Percentiles rank a stretch among this genome's conserved stretches.
phyloP scores from a whole-genome alignment of 2,329 filamentous ascomycete genomes.

The Trichoderma aggressivum region DNA sequence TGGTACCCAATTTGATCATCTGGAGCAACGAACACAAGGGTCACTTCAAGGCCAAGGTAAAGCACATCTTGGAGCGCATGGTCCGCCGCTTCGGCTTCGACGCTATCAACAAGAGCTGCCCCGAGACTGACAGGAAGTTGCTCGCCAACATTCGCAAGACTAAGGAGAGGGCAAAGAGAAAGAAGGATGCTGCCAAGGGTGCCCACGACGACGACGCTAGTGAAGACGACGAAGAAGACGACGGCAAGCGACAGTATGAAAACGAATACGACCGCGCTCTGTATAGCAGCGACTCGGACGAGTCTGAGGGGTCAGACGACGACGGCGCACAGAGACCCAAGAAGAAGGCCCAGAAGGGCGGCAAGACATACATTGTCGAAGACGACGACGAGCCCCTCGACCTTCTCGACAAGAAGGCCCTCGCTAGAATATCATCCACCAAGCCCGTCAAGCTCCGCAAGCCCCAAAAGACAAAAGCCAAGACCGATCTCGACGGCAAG shows the following conservation, averaged over 20 bases:
- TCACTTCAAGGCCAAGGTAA: constrained; percentile 94
- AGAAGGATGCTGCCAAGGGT: constrained; percentile 67
- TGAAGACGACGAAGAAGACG: constrained; percentile 48
- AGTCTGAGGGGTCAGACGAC: constrained; percentile 50
- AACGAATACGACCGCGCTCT: constrained; percentile 96
- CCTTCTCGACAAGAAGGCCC: constrained; percentile 80
- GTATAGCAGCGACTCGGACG: constrained; percentile 73
- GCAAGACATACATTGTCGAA: constrained; percentile 84
- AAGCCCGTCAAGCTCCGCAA: constrained; percentile 67
- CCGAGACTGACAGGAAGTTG: constrained; percentile 83
- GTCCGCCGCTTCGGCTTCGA: constrained; percentile 87
- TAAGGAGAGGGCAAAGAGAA: constrained; percentile 84
- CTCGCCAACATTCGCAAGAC: constrained; percentile 94
- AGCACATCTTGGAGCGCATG: constrained; percentile 95
- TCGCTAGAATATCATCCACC: constrained; percentile 90
- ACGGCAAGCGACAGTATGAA: constrained; percentile 63
- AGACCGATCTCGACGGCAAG: constrained; percentile 74
- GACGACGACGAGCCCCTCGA: constrained; percentile 94
- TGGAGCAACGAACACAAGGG: constrained; percentile 99
- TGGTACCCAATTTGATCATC: constrained; percentile 87
- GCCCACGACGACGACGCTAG: constrained; percentile 57
- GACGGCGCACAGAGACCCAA: constrained; percentile 47
- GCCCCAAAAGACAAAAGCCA: constrained; percentile 58
- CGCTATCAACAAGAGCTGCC: constrained; percentile 73
- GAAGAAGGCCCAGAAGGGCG: constrained; percentile 56